Evolutionary conservation across 2,329 filamentous ascomycete genomes (phyloP), one percentile per base, ranked within the genome.

Genomic region (Aspergillus costaricaensis): DNA sequence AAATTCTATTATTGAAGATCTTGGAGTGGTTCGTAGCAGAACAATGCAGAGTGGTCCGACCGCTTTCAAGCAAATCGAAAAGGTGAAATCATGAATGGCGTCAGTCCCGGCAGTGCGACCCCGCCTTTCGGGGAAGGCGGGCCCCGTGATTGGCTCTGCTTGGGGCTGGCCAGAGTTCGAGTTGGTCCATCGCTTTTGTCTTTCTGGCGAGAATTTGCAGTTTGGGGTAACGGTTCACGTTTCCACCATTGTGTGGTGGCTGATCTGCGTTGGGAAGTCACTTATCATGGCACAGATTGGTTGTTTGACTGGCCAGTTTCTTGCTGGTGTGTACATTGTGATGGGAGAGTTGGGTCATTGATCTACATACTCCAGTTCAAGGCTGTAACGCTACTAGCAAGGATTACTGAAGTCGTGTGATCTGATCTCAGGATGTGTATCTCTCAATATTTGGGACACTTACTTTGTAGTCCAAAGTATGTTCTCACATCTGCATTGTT

Each of bases 61-160:
- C 19, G 36, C 38, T 47, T 44, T 55, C 32, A 54, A 39, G 57
- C 55, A 57, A 50, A 53, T 12, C 32, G 41, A 52, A 50, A 44
- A 57, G 38, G 60, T 62, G 60, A 62, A 58, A 60, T 62, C 61
- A 65, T 67, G 59, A 56, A 67, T 66, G 64, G 62, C 65, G 61
- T 67, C 64, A 67, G 61, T 58, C 61, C 60, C 61, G 65, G 62
- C 60, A 4, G 55, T 43, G 21, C 12, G 51, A 61, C 62, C 64
- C 65, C 63, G 62, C 65, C 56, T 61, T 53, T 41, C 14, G n/a
- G 36, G 58, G 21, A 59, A 19, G 41, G 25, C 17, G 55, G 10
- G 21, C 36, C 23, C 48, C 43, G 53, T 65, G 57, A 65, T 66
- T 62, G 61, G 63, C 39, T 55, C 38, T 36, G 36, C 39, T 9